phyloP scores from a whole-genome alignment of 495 filamentous ascomycete species.

The Penicillium macrosclerotiorum region DNA sequence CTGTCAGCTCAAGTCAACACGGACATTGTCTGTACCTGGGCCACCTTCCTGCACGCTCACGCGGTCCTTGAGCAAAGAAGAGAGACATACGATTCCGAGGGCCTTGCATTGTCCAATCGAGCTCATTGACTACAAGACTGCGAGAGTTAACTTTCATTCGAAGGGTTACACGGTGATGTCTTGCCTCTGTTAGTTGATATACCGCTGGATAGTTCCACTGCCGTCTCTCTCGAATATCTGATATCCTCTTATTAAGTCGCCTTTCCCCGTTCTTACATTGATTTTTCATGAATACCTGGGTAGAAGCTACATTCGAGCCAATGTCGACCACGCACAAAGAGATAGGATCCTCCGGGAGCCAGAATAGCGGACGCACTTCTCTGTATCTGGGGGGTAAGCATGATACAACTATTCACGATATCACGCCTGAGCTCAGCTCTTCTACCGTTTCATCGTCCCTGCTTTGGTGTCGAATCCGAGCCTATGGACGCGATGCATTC shows the following conservation, averaged over 20 bases:
- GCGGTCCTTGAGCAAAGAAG: constrained; percentile 6
- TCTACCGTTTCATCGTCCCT: constrained; percentile 20
- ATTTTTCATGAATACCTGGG: constrained; percentile 10
- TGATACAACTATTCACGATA: constrained; percentile 15
- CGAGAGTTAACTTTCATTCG: constrained; percentile 1
- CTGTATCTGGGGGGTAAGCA: constrained; percentile 14
- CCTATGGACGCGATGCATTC: constrained; percentile 51
- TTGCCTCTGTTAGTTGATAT: constrained; percentile 16
- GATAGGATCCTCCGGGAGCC: constrained; percentile 5
- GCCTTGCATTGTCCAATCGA: constrained; percentile 18
- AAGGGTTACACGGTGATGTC: constrained; percentile 19
- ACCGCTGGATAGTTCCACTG: constrained; percentile 4
- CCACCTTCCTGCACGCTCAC: constrained; percentile 12
- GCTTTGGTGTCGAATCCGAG: constrained; percentile 48
- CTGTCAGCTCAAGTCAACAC: no score
- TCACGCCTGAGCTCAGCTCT: constrained; percentile 4
- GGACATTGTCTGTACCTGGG: constrained; percentile 4
- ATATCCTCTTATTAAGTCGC: neutral
- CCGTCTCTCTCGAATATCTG: neutral
- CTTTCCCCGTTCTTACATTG: neutral
- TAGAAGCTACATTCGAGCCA: constrained; percentile 4
- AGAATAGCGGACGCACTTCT: constrained; percentile 19
- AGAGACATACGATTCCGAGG: constrained; percentile 8
- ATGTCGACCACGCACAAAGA: constrained; percentile 21
- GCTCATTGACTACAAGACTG: constrained; percentile 3